Conservation (phyloP, 163 green algal species). For the Coccomyxa subellipsoidea region DNA sequence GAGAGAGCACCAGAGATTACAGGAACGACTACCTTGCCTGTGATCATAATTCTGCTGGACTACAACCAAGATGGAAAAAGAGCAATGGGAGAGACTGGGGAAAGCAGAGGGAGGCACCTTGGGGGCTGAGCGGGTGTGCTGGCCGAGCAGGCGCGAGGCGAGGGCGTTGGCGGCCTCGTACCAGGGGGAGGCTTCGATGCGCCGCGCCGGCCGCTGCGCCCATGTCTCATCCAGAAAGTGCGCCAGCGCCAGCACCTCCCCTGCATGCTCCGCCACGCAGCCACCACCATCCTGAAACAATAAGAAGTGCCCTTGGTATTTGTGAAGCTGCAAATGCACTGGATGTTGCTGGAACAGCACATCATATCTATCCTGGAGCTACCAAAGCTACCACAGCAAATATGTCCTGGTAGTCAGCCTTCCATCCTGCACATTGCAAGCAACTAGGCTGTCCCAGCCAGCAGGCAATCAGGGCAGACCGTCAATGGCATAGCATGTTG, state of each 20-base stretch:
- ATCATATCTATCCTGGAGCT: no score
- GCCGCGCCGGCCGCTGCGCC: slow-evolving; percentile 24
- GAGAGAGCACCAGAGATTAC: not conserved
- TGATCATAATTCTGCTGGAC: no score
- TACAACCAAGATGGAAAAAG: no score
- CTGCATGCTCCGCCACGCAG: slow-evolving; percentile 17
- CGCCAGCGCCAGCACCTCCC: slow-evolving; percentile 28
- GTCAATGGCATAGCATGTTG: not conserved
- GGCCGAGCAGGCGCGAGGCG: not conserved
- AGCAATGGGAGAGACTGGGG: not conserved
- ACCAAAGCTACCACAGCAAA: no score
- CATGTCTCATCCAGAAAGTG: slow-evolving; percentile 45
- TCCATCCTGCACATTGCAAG: no score
- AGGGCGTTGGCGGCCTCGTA: slow-evolving; percentile 37
- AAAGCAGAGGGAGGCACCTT: slow-evolving; percentile 7
- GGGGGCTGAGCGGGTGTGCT: slow-evolving; percentile 4
- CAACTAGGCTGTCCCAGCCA: no score
- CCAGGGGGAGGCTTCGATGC: slow-evolving; percentile 46
- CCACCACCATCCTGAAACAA: not conserved
- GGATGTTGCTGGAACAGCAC: no score
- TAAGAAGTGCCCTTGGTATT: no score
- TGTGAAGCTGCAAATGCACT: no score
- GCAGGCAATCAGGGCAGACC: no score
- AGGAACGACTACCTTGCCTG: not conserved
- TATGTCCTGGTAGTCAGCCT: no score